Evolutionary conservation across 495 filamentous ascomycete genomes (phyloP), one percentile per base, ranked within the genome.

Genomic region (Hypoxylon lenormandii): DNA sequence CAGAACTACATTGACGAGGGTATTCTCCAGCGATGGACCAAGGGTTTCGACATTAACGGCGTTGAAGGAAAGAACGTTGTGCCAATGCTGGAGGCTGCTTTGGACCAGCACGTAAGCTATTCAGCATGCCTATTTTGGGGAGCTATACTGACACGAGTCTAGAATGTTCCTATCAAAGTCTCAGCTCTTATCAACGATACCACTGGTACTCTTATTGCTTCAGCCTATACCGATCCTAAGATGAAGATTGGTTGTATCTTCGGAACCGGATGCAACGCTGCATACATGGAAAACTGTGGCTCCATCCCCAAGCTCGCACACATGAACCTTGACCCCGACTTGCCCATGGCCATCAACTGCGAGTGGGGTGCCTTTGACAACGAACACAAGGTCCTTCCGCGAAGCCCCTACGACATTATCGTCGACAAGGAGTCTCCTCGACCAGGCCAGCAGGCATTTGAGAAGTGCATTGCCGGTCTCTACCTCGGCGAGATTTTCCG

Each of bases 321-420:
- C 82, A 86, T 96, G 85, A 94, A 94, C 63, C 86, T 98, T n/a
- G 91, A 92, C 38, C 86, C 93, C 1, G 88, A 93, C 57, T 90
- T 90, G 76, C 93, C 92, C 48, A 94, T 98, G 80, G 95, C 94
- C 45, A 98, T 98, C 82, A 98, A 98, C 84, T 98, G 95, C 83
- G 95, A 98, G 80, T 98, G 93, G 85, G 95, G 95, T 49, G 96
- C 95, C 51, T 98, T 98, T 76, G 95, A 98, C 80, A 98, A 97
- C 79, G 94, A 98, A 80, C 91, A 94, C 80, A 83, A 91, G 55
- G 90, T 98, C 48, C 89, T 98, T 16, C 96, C 95, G 13, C 90
- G 91, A 30, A 97, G 94, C 19, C 88, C 87, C 51, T 89, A 89
- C 77, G 94, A 98, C 77, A 81, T 90, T 62, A 87, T 91, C 74